phyloP scores from a whole-genome alignment of 305 asterid genomes.

The Fraxinus sp. region DNA sequence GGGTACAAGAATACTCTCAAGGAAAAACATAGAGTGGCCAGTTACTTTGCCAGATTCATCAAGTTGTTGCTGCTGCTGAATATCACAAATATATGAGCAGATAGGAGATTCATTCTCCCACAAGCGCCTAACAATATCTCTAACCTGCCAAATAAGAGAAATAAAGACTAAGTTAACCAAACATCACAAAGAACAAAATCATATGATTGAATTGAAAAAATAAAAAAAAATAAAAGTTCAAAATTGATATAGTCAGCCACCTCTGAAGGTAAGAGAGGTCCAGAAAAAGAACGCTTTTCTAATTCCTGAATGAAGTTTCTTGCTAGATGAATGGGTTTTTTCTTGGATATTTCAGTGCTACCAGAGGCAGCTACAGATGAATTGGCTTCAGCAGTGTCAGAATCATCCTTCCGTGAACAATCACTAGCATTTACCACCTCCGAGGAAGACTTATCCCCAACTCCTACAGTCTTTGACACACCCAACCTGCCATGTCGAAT shows the following conservation, averaged over 20 bases:
- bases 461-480: constrained; percentile 35
- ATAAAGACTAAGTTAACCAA: constrained; percentile 16
- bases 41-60: constrained; percentile 32
- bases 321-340: constrained; percentile 19
- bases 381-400: constrained; percentile 47
- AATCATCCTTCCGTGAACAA: constrained; percentile 38
- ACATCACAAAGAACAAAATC: constrained; percentile 9
- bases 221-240: not conserved
- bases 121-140: constrained; percentile 54
- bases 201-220: not conserved
- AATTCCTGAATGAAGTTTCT: constrained; percentile 31
- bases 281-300: constrained; percentile 40
- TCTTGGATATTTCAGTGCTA: constrained; percentile 35
- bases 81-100: constrained; percentile 69
- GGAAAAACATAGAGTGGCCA: constrained; percentile 74
- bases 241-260: constrained; percentile 32
- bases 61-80: constrained; percentile 51
- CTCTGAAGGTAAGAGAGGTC: constrained; percentile 82
- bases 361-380: constrained; percentile 33
- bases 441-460: constrained; percentile 46
- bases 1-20: constrained; percentile 68
- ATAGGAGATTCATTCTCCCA: constrained; percentile 87
- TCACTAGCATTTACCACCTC: constrained; percentile 60
- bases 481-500: constrained; percentile 40
- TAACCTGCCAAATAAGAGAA: constrained; percentile 55